A percentile compares a stretch with the other conserved stretches of the same genome.
phyloP scores from a whole-genome alignment of 2,329 filamentous ascomycete species.

The Pyrenochaeta sp. region DNA sequence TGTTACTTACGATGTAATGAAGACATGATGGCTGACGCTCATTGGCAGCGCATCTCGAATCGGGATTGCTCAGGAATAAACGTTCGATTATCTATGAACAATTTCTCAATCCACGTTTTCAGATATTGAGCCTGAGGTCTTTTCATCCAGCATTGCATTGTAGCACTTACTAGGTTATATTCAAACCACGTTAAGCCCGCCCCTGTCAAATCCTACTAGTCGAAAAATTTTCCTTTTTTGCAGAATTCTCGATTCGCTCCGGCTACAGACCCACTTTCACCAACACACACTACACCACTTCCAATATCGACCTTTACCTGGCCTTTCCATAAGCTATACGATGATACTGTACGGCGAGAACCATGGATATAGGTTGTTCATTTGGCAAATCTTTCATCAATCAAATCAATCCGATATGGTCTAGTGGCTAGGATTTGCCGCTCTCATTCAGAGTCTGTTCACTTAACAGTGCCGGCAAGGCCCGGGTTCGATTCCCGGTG shows the following conservation, averaged over 20 bases:
- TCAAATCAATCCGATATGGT: constrained; percentile 16
- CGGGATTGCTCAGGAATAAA: no score
- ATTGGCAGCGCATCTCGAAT: no score
- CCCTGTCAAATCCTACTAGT: neutral
- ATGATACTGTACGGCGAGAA: neutral
- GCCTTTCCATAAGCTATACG: neutral
- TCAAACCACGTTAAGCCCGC: no score
- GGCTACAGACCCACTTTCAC: neutral
- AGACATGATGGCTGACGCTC: no score
- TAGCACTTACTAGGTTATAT: no score
- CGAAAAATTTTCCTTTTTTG: neutral
- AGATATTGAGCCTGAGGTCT: no score
- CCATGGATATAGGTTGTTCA: neutral
- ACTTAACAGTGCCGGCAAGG: constrained; percentile 19
- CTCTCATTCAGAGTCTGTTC: constrained; percentile 18
- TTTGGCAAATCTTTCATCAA: neutral
- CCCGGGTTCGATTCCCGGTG: constrained; percentile 25
- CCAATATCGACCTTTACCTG: neutral
- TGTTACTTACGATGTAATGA: no score
- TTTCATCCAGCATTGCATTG: no score
- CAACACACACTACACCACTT: neutral
- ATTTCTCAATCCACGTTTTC: no score
- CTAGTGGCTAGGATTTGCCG: constrained; percentile 25
- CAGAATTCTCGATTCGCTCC: neutral
- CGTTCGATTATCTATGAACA: no score